These are phyloP conservation scores for Nemania sp. DNA, from an alignment of 2,329 filamentous ascomycete species.

Conservation along the genomic window DNA sequence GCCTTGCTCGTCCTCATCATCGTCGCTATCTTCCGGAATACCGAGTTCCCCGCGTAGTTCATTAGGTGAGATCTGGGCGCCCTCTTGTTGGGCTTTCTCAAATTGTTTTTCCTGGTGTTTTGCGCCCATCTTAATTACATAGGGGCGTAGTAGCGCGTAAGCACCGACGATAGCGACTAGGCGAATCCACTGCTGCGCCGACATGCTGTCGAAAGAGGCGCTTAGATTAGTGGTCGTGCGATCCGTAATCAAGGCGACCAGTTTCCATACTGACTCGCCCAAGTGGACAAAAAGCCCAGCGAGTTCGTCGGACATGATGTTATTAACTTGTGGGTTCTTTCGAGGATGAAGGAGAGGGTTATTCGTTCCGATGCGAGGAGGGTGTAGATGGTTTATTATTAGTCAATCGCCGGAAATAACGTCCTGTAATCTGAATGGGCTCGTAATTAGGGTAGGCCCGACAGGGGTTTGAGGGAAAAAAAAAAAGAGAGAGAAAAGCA, in stretches of 20 bases:
- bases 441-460: constrained; percentile 16
- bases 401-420: neutral
- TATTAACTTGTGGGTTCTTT: constrained; percentile 22
- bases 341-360: neutral
- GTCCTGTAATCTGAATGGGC: too few species aligned
- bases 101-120: constrained; percentile 73
- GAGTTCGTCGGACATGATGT: constrained; percentile 50
- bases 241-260: constrained; percentile 47
- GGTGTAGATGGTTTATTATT: neutral
- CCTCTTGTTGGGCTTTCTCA: constrained; percentile 67
- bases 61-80: constrained; percentile 72
- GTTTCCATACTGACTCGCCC: constrained; percentile 46
- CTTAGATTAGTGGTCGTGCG: constrained; percentile 63
- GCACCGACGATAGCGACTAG: constrained; percentile 77
- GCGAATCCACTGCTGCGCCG: constrained; percentile 70
- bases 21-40: constrained; percentile 65
- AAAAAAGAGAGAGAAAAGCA: neutral
- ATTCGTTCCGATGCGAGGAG: constrained; percentile 11
- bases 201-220: constrained; percentile 63
- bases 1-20: constrained; percentile 59
- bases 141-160: constrained; percentile 80
- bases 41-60: constrained; percentile 68
- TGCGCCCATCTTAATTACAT: constrained; percentile 75
- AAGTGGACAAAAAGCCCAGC: constrained; percentile 49
- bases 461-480: neutral